These are phyloP conservation scores for Pyrus betulifolia DNA, from an alignment of 306 rosid genomes.

Conservation along the genomic window DNA sequence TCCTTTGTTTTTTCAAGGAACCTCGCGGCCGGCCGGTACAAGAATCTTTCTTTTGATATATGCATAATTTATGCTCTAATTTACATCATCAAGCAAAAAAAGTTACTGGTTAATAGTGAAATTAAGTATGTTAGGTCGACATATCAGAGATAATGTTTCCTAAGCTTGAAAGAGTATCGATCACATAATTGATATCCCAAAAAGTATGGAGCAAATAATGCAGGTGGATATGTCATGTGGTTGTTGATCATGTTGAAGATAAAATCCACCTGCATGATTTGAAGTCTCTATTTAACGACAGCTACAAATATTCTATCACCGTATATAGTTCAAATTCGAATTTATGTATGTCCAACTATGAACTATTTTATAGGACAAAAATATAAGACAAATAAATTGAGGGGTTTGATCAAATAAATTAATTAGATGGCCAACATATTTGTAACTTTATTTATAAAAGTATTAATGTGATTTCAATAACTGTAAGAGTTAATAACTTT, in stretches of 20 bases:
- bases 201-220: too few relatives aligned
- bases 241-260: not conserved
- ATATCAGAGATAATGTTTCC: too few relatives aligned
- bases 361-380: not conserved
- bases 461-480: too few relatives aligned
- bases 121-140: not conserved
- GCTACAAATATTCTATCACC: not conserved
- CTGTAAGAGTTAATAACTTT: too few relatives aligned
- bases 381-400: too few relatives aligned
- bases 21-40: too few relatives aligned
- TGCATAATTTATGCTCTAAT: too few relatives aligned
- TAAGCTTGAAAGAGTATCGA: not conserved
- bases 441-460: too few relatives aligned
- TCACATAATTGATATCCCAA: not conserved
- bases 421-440: too few relatives aligned
- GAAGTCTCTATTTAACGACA: not conserved
- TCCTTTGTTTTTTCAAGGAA: too few relatives aligned
- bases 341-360: not conserved
- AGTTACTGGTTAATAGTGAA: not conserved
- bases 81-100: too few relatives aligned
- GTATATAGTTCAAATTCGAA: not conserved
- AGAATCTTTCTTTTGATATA: not conserved
- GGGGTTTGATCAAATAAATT: too few relatives aligned
- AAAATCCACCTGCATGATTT: not conserved
- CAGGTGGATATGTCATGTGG: not conserved